Percentiles rank a stretch among this genome's conserved stretches.
These are phyloP conservation scores for Fusarium brachygibbosum DNA, from an alignment of 2,329 filamentous ascomycete species.

Conservation along the genomic window DNA sequence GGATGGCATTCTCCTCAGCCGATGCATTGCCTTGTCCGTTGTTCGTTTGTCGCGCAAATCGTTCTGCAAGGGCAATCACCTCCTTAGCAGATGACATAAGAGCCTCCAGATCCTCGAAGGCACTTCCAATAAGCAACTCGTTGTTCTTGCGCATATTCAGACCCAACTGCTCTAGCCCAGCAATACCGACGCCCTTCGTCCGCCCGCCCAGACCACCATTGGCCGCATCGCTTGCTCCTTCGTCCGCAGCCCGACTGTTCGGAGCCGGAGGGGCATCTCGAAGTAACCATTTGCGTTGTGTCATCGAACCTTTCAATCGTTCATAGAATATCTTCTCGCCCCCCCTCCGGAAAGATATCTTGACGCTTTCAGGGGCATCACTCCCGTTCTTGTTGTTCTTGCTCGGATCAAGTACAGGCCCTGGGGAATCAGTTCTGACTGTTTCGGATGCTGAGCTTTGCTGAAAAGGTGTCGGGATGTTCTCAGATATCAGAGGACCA, in stretches of 20 bases:
- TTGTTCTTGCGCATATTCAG: conserved; percentile 91
- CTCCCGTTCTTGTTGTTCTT: conserved; percentile 52
- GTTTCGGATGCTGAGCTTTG: conserved; percentile 55
- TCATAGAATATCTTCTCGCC: conserved; percentile 94
- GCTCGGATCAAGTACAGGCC: conserved; percentile 70
- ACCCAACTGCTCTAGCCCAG: conserved; percentile 88
- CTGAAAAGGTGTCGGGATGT: conserved; percentile 53
- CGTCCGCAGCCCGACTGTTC: conserved; percentile 58
- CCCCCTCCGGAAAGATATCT: conserved; percentile 90
- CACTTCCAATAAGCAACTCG: conserved; percentile 89
- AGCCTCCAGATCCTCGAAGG: conserved; percentile 96
- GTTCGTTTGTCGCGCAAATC: conserved; percentile 79
- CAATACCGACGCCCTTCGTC: conserved; percentile 84
- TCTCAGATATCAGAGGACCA: conserved; percentile 74
- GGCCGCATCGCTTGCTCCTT: conserved; percentile 51
- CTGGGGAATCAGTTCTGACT: conserved; percentile 79
- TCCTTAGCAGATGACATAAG: conserved; percentile 98
- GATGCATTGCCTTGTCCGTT: conserved; percentile 70
- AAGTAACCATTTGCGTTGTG: conserved; percentile 95
- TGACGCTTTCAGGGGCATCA: conserved; percentile 81
- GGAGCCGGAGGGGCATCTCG: conserved; percentile 91
- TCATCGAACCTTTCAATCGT: conserved; percentile 85
- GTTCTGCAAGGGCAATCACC: conserved; percentile 91
- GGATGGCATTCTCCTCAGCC: conserved; percentile 78
- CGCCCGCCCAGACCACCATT: conserved; percentile 50